Conservation (phyloP, 805 yeast species). For the Metschnikowia peoriensis region DNA sequence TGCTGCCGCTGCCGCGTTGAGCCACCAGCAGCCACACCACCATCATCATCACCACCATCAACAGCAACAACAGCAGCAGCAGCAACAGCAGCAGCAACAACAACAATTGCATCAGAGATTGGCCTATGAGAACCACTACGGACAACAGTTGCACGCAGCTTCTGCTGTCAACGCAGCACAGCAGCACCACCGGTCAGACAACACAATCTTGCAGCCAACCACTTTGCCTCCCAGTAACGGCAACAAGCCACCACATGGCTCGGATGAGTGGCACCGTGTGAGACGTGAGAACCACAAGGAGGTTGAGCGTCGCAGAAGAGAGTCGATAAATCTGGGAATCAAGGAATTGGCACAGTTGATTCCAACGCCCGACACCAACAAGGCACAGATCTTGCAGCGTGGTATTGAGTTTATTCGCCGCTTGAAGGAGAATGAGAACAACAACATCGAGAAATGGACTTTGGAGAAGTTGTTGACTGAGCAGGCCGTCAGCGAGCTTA, state of each 20-base stretch:
- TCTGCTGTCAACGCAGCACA: constrained; percentile 9
- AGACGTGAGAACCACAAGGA: constrained; percentile 92
- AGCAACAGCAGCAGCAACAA: constrained; percentile 19
- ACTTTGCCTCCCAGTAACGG: constrained; percentile 25
- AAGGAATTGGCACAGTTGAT: constrained; percentile 72
- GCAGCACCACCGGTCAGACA: constrained; percentile 19
- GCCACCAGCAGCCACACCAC: constrained; percentile 24
- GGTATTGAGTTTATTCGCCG: constrained; percentile 90
- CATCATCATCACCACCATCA: constrained; percentile 22
- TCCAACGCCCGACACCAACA: constrained; percentile 83
- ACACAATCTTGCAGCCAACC: constrained; percentile 33
- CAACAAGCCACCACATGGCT: constrained; percentile 63
- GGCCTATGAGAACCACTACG: constrained; percentile 21
- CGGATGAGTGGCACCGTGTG: constrained; percentile 79
- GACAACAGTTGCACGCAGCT: constrained; percentile 17
- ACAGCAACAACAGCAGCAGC: constrained; percentile 20
- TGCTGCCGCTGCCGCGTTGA: constrained; percentile 23
- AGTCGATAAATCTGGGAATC: constrained; percentile 84
- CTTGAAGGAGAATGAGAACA: constrained; percentile 84
- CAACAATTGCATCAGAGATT: constrained; percentile 20
- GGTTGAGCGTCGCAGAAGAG: constrained; percentile 91
- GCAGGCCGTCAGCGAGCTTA: constrained; percentile 84
- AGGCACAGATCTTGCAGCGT: constrained; percentile 82
- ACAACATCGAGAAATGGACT: constrained; percentile 92
- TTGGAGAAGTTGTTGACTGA: constrained; percentile 88